A percentile compares a stretch with the other conserved stretches of the same genome.
Conservation (phyloP, 2,329 filamentous ascomycete genomes). For the Trichoderma sp. region DNA sequence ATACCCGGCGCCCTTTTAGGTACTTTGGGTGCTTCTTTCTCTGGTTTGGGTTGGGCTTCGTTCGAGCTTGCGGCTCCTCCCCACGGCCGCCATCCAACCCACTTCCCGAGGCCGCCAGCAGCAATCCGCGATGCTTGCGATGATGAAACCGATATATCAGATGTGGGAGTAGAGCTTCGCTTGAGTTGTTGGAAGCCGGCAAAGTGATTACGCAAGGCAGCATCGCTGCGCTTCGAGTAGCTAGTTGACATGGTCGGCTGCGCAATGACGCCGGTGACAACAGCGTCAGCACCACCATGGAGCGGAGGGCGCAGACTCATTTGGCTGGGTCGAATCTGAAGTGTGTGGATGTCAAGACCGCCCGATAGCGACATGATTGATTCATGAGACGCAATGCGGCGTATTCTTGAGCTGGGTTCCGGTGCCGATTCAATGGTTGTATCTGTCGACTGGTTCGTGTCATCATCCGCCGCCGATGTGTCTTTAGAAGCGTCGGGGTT, state of each 20-base stretch:
- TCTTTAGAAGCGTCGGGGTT: background rate
- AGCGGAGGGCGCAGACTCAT: slow-evolving; percentile 60
- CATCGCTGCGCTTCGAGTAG: slow-evolving; percentile 52
- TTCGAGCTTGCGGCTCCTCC: slow-evolving; percentile 32
- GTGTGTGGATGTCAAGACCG: slow-evolving; percentile 86
- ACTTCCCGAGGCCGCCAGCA: slow-evolving; percentile 43
- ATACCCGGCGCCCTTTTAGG: slow-evolving; percentile 66
- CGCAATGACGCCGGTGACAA: slow-evolving; percentile 61
- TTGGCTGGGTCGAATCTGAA: slow-evolving; percentile 75
- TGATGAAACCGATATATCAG: slow-evolving; percentile 34
- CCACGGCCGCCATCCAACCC: slow-evolving; percentile 55
- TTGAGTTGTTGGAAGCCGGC: slow-evolving; percentile 41
- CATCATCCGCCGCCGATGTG: slow-evolving; percentile 34
- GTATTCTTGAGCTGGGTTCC: slow-evolving; percentile 51
- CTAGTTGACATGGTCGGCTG: slow-evolving; percentile 57
- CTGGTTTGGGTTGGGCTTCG: slow-evolving; percentile 7
- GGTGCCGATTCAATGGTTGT: slow-evolving; percentile 22
- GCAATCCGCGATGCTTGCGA: slow-evolving; percentile 31
- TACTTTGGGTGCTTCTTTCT: slow-evolving; percentile 40
- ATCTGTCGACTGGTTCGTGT: slow-evolving; percentile 37
- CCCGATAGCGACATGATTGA: slow-evolving; percentile 85
- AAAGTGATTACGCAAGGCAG: slow-evolving; percentile 60
- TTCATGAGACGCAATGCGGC: slow-evolving; percentile 76
- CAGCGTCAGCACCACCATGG: slow-evolving; percentile 53
- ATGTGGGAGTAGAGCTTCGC: slow-evolving; percentile 37